Conservation (phyloP, 768 basidiomycete species). For the Mycena latifolia region DNA sequence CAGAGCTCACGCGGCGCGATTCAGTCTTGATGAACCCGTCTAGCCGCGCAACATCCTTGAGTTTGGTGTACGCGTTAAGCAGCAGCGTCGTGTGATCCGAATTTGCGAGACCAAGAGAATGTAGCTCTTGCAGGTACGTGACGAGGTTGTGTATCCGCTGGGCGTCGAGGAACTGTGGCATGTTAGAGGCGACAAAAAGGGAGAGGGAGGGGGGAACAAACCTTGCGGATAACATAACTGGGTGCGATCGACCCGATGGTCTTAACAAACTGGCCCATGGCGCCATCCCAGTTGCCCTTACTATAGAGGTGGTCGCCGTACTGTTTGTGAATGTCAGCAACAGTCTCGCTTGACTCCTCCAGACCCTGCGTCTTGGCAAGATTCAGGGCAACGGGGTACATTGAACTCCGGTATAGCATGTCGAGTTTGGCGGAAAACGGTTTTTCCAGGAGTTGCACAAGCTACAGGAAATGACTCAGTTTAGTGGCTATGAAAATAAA, state of each 20-base stretch:
- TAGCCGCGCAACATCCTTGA: conserved; percentile 89
- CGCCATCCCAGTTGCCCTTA: conserved; percentile 93
- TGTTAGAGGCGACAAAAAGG: neutral
- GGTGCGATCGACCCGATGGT: conserved; percentile 93
- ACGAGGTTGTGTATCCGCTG: conserved; percentile 96
- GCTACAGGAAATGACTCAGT: conserved; percentile 48
- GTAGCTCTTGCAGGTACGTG: conserved; percentile 95
- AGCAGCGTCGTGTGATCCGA: conserved; percentile 97
- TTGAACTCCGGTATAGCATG: conserved; percentile 82
- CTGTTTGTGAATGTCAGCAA: conserved; percentile 90
- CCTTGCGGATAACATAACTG: conserved; percentile 98
- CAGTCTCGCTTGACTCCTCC: conserved; percentile 65
- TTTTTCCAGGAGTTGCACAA: conserved; percentile 80
- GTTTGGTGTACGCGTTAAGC: conserved; percentile 97
- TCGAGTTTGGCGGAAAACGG: conserved; percentile 89
- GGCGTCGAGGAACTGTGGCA: conserved; percentile 89
- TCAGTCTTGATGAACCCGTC: conserved; percentile 95
- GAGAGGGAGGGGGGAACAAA: conserved; percentile 41
- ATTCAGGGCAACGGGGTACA: conserved; percentile 85
- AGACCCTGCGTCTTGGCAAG: conserved; percentile 86
- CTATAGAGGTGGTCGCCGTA: conserved; percentile 93
- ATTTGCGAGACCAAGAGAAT: conserved; percentile 90
- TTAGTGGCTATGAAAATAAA: conserved; percentile 2
- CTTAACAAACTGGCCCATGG: conserved; percentile 92
- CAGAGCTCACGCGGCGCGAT: conserved; percentile 58